These are phyloP conservation scores for Chenopodium album DNA, from an alignment of 148 eudicot genomes.

Conservation along the genomic window DNA sequence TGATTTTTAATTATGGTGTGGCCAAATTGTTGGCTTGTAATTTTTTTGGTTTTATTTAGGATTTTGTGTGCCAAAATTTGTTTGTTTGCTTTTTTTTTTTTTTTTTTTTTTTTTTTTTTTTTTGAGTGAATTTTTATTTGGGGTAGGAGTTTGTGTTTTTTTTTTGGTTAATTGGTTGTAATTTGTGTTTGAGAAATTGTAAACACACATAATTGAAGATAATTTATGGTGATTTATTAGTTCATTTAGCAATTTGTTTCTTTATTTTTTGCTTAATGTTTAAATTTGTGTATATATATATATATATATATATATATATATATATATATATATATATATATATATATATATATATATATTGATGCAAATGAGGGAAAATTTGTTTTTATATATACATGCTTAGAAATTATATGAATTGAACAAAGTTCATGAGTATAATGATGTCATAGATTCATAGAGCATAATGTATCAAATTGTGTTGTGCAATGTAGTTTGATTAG, in stretches of 20 bases:
- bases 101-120: neutral
- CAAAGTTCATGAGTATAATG: no score
- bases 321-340: no score
- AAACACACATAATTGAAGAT: slow-evolving; percentile 20
- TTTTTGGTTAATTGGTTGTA: neutral
- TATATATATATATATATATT: no score
- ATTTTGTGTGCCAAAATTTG: neutral
- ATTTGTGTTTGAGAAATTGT: slow-evolving; percentile 13
- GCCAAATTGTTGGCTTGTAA: slow-evolving; percentile 12
- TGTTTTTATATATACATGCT: neutral
- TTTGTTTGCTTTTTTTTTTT: neutral
- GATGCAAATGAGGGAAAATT: neutral
- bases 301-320: no score
- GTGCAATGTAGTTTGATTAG: no score
- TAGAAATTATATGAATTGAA: neutral
- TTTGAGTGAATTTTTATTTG: no score
- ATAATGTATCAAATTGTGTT: no score
- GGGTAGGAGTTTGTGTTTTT: neutral
- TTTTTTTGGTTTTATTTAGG: slow-evolving; percentile 1
- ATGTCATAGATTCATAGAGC: no score
- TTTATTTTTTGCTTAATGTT: neutral
- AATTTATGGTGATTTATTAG: neutral
- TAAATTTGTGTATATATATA: neutral
- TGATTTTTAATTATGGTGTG: slow-evolving; percentile 4
- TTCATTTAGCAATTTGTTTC: neutral